Evolutionary conservation across 179 eudicot genomes (phyloP).

Genomic region (Silene coronaria): DNA sequence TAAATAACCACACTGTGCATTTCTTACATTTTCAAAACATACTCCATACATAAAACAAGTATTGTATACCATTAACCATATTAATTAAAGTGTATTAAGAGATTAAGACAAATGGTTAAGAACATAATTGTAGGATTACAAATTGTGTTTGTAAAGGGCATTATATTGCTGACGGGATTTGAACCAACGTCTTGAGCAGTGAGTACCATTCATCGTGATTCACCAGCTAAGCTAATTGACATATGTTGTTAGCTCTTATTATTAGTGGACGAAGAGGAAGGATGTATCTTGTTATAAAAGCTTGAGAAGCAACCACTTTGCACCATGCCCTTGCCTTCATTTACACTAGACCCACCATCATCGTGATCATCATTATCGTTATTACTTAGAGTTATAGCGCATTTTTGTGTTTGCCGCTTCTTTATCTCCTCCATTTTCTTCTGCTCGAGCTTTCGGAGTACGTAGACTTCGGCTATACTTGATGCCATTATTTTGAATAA

Average conservation of each 20-base stretch:
- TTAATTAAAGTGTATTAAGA: too few species aligned
- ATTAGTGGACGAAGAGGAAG: conserved; percentile 9
- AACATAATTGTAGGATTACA: too few species aligned
- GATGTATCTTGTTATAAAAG: conserved; percentile 16
- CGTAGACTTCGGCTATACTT: conserved; percentile 22
- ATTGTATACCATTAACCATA: too few species aligned
- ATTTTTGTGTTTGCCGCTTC: background rate
- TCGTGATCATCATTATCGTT: background rate
- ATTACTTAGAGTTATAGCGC: background rate
- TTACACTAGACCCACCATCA: background rate
- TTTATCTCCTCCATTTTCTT: conserved; percentile 13
- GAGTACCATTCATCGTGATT: too few species aligned
- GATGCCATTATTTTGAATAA: conserved; percentile 1
- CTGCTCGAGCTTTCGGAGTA: conserved; percentile 17
- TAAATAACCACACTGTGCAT: too few species aligned
- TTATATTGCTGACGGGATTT: too few species aligned
- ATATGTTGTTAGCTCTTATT: background rate
- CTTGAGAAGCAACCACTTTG: conserved; percentile 23
- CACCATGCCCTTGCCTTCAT: background rate
- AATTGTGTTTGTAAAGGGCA: too few species aligned
- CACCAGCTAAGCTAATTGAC: too few species aligned
- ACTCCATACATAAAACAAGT: too few species aligned
- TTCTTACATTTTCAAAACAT: too few species aligned
- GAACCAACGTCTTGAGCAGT: too few species aligned
- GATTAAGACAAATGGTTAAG: too few species aligned